A percentile compares a stretch with the other conserved stretches of the same genome.
Conservation (phyloP, 257 asterid species). For the Salvia splendens region DNA sequence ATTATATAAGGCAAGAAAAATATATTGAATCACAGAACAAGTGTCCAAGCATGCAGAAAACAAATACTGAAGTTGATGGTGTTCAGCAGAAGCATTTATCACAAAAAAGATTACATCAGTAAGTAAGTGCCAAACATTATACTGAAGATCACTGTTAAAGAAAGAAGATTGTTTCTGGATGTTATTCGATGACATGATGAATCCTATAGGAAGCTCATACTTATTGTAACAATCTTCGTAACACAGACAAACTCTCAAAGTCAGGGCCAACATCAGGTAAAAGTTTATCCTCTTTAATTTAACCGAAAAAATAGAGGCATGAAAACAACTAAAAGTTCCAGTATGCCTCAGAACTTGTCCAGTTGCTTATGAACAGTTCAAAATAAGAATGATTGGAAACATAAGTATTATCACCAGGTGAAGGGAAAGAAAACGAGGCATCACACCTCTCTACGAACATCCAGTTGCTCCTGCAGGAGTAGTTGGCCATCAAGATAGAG, state of each 20-base stretch:
- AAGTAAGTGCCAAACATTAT: not conserved
- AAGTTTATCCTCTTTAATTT: not conserved
- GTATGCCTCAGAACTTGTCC: constrained; percentile 5
- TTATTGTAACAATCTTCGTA: constrained; percentile 9
- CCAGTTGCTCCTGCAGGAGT: constrained; percentile 85
- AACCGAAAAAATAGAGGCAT: constrained; percentile 5
- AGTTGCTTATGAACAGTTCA: constrained; percentile 18
- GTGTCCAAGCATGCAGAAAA: constrained; percentile 20
- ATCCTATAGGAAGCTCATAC: constrained; percentile 5
- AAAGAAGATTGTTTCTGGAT: constrained; percentile 3
- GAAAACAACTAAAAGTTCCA: constrained; percentile 15
- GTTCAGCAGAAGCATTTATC: constrained; percentile 12
- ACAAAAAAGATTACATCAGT: constrained; percentile 10
- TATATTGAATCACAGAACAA: constrained; percentile 16
- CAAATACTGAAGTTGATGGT: constrained; percentile 19
- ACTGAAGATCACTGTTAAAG: constrained; percentile 7
- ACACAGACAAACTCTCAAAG: not conserved
- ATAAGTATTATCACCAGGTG: constrained; percentile 15
- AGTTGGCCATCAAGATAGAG: constrained; percentile 79
- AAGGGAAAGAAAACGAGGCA: constrained; percentile 24
- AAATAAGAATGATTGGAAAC: not conserved
- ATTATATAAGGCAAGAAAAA: constrained; percentile 24
- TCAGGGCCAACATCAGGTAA: not conserved
- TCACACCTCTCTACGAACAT: constrained; percentile 83
- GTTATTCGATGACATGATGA: not conserved